phyloP scores from a whole-genome alignment of 208 protist genomes.

The Acanthamoeba sp. region DNA sequence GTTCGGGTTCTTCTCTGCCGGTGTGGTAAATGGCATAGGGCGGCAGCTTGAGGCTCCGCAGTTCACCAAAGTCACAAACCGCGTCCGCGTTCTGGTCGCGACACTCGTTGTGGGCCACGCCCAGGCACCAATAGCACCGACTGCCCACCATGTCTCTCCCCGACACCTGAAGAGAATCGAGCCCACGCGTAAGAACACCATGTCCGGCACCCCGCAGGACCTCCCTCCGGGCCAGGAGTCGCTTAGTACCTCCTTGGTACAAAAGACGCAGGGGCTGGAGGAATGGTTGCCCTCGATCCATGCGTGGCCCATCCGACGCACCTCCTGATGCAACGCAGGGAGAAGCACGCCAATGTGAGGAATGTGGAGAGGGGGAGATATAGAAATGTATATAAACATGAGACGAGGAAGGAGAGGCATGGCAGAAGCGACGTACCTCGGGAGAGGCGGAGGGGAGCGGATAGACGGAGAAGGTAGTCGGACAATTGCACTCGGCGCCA shows the following conservation, averaged over 20 bases:
- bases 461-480: conserved; percentile 54
- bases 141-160: conserved; percentile 47
- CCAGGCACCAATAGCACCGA: conserved; percentile 60
- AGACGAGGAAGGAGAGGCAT: not conserved
- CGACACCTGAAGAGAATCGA: not conserved
- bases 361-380: not conserved
- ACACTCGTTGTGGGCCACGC: conserved; percentile 64
- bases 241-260: conserved; percentile 22
- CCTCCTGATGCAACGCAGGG: not conserved
- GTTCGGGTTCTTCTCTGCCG: not conserved
- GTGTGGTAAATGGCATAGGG: conserved; percentile 51
- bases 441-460: not conserved
- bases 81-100: not conserved
- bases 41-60: conserved; percentile 67
- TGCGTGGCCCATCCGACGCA: not conserved
- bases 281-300: conserved; percentile 68
- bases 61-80: conserved; percentile 16
- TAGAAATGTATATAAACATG: not conserved
- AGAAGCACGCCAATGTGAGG: not conserved
- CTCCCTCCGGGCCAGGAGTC: too few relatives aligned
- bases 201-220: too few relatives aligned
- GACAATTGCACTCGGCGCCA: conserved; percentile 2
- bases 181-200: not conserved
- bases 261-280: not conserved
- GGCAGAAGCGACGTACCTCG: not conserved